These are phyloP conservation scores for Lachancea waltii DNA, from an alignment of 805 yeast species.

Conservation along the genomic window DNA sequence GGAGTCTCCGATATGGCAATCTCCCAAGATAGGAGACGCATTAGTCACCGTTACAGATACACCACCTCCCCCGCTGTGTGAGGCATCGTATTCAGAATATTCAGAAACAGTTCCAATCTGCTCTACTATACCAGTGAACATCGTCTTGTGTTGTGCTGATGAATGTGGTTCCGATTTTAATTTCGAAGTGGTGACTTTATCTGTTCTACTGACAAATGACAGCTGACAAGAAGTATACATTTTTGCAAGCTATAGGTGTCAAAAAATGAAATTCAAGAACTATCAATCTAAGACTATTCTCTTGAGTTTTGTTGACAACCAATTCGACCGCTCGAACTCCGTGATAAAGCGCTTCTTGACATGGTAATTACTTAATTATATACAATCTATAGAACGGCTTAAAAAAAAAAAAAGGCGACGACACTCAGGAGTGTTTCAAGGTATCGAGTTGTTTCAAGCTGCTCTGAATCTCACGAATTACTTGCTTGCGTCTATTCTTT, in stretches of 20 bases:
- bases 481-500: constrained; percentile 51
- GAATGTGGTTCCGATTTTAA: too few relatives aligned
- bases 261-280: too few relatives aligned
- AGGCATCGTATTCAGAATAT: constrained; percentile 17
- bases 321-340: too few relatives aligned
- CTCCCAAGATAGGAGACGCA: constrained; percentile 57
- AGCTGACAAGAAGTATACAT: too few relatives aligned
- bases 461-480: constrained; percentile 54
- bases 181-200: background rate
- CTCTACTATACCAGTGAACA: constrained; percentile 96
- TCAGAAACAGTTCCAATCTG: constrained; percentile 51
- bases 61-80: constrained; percentile 40
- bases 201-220: too few relatives aligned
- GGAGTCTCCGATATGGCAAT: constrained; percentile 90
- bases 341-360: too few relatives aligned
- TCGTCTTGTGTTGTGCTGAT: constrained; percentile 23
- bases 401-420: background rate
- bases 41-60: constrained; percentile 61
- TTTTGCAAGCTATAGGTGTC: too few relatives aligned
- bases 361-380: too few relatives aligned
- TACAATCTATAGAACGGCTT: background rate
- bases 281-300: too few relatives aligned
- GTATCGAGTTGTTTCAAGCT: constrained; percentile 51
- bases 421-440: background rate
- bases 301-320: too few relatives aligned